Percentiles rank a stretch among this genome's conserved stretches.
Conservation (phyloP, 768 basidiomycete genomes). For the Kondoa subrosea region DNA sequence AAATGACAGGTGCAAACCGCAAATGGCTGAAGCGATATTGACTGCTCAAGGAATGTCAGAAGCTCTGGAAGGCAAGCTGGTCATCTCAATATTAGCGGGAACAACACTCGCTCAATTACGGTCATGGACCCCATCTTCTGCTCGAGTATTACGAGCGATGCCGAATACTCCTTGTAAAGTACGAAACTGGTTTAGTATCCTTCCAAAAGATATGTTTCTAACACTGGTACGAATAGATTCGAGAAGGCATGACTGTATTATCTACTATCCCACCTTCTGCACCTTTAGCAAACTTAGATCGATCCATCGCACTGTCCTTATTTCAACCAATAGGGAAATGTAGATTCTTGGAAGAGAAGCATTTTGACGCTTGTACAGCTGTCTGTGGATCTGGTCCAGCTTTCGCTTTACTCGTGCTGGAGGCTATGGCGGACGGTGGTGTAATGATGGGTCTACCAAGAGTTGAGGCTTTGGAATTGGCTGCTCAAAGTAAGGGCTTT, state of each 20-base stretch:
- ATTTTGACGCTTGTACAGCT: slow-evolving; percentile 96
- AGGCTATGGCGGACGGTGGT: slow-evolving; percentile 97
- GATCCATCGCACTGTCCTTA: slow-evolving; percentile 65
- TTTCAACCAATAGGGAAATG: slow-evolving; percentile 94
- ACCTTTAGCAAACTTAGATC: slow-evolving; percentile 44
- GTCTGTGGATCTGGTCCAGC: slow-evolving; percentile 91
- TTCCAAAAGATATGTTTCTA: too few species aligned
- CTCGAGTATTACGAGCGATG: slow-evolving; percentile 86
- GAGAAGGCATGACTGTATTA: slow-evolving; percentile 96
- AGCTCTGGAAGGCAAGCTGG: slow-evolving; percentile 70
- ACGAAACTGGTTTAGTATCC: slow-evolving; percentile 22
- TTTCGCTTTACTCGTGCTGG: slow-evolving; percentile 87
- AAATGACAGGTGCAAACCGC: slow-evolving; percentile 72
- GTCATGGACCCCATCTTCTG: slow-evolving; percentile 55
- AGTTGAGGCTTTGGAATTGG: slow-evolving; percentile 80
- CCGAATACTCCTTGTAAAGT: slow-evolving; percentile 96
- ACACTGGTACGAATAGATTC: slow-evolving; percentile 46
- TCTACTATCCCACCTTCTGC: slow-evolving; percentile 47
- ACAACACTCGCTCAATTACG: slow-evolving; percentile 69
- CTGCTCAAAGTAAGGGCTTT: slow-evolving; percentile 61
- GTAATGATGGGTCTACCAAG: slow-evolving; percentile 99
- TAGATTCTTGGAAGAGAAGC: slow-evolving; percentile 91
- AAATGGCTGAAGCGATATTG: slow-evolving; percentile 61
- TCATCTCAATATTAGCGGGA: slow-evolving; percentile 96
- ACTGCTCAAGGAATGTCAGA: slow-evolving; percentile 56